These are phyloP conservation scores for Sanghuangporus baumii DNA, from an alignment of 1,284 basidiomycete genomes.

Conservation along the genomic window DNA sequence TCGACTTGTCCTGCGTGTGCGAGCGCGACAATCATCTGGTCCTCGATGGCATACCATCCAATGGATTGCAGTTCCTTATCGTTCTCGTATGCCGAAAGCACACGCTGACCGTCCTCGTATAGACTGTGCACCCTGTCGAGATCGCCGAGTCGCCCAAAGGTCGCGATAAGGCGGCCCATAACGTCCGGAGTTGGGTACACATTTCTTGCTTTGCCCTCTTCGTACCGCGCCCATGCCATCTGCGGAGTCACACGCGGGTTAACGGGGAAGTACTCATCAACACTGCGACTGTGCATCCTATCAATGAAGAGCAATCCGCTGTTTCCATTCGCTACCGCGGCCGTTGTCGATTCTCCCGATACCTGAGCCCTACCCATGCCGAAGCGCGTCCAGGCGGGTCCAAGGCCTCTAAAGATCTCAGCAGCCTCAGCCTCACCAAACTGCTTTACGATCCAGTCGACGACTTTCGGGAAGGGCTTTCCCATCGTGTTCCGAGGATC, in stretches of 20 bases:
- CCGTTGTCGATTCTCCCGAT: not conserved
- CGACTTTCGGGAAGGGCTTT: not conserved
- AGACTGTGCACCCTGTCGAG: constrained; percentile 57
- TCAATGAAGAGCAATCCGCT: constrained; percentile 23
- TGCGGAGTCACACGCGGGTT: constrained; percentile 26
- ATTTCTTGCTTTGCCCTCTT: constrained; percentile 30
- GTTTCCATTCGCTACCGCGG: not conserved
- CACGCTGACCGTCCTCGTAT: constrained; percentile 67
- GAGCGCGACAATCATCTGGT: constrained; percentile 81
- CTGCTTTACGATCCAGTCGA: not conserved
- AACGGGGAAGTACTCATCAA: constrained; percentile 37
- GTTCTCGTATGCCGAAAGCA: constrained; percentile 41
- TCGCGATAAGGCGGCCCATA: constrained; percentile 61
- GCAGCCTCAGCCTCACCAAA: constrained; percentile 1
- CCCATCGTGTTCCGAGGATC: not conserved
- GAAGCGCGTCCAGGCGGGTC: constrained; percentile 3
- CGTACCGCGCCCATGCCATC: constrained; percentile 35
- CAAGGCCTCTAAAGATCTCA: not conserved
- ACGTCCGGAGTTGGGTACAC: constrained; percentile 48
- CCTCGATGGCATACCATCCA: constrained; percentile 78
- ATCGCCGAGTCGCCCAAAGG: constrained; percentile 59
- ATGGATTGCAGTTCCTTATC: constrained; percentile 47
- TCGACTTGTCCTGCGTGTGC: constrained; percentile 79
- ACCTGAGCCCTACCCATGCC: not conserved
- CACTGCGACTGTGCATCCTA: constrained; percentile 30